Evolutionary conservation across 192 early-diverging fungal species (phyloP), one percentile per base, ranked within the genome.

Genomic region (Phlyctochytrium bullatum): DNA sequence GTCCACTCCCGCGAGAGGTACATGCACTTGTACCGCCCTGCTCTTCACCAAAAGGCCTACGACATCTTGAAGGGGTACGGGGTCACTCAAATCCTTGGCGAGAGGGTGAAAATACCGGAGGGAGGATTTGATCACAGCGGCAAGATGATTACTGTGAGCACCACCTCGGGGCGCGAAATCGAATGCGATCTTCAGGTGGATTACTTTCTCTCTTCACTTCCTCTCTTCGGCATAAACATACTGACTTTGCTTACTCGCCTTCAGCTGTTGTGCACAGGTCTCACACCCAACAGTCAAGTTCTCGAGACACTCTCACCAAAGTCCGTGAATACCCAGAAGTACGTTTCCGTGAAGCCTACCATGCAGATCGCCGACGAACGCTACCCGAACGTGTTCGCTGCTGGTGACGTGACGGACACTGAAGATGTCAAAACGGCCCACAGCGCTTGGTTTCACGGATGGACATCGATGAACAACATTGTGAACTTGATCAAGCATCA

Each of bases 181-280:
- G n/a, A n/a, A n/a, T n/a, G n/a, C n/a, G n/a, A n/a, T n/a, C n/a
- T n/a, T n/a, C n/a, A n/a, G n/a, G n/a, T n/a, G n/a, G n/a, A n/a
- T n/a, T n/a, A n/a, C n/a, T n/a, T n/a, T n/a, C n/a, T n/a, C n/a
- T n/a, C n/a, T n/a, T n/a, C n/a, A n/a, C n/a, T n/a, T n/a, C n/a
- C n/a, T n/a, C n/a, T n/a, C n/a, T n/a, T n/a, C n/a, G n/a, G n/a
- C n/a, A n/a, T n/a, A n/a, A n/a, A n/a, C n/a, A n/a, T n/a, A n/a
- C n/a, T n/a, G n/a, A n/a, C n/a, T n/a, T n/a, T n/a, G n/a, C n/a
- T n/a, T n/a, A 77, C 80, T 2, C 68, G 74, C 40, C 61, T 82
- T 3, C 80, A 92, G 83, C 85, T 92, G 59, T 78, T 88, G 3
- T 91, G 89, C 79, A 91, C 88, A 36, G 91, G 91, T 32, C 86